Conservation (phyloP, 179 eudicot species). For the Beta lomatogona region DNA sequence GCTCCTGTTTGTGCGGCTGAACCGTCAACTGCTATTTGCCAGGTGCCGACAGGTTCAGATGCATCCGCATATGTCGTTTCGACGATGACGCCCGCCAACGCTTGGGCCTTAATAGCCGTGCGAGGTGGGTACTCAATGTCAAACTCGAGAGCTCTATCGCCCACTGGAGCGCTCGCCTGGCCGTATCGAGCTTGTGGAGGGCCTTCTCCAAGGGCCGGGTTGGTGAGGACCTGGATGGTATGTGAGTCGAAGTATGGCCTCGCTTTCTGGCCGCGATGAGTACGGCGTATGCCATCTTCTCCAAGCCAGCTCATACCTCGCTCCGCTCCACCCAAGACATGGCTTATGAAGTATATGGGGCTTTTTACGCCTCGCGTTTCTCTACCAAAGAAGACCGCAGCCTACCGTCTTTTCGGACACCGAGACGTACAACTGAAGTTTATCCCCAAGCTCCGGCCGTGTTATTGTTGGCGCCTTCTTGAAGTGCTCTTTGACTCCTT, state of each 20-base stretch:
- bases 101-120: neutral
- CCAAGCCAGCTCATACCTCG: too few species aligned
- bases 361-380: too few species aligned
- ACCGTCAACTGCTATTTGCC: too few species aligned
- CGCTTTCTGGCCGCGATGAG: too few species aligned
- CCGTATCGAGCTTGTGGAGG: neutral
- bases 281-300: too few species aligned
- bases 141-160: neutral
- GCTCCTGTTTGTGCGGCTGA: neutral
- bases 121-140: neutral
- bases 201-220: neutral
- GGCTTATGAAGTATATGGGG: too few species aligned
- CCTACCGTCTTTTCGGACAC: neutral
- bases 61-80: neutral
- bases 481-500: neutral
- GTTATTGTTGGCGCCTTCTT: neutral
- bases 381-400: neutral
- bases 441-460: neutral
- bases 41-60: too few species aligned
- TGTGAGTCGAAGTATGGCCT: neutral
- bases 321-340: too few species aligned
- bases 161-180: neutral
- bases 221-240: neutral
- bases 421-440: neutral
- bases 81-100: neutral